A percentile compares a stretch with the other conserved stretches of the same genome.
Conservation (phyloP, 805 yeast species). For the Lipomyces anomalus region DNA sequence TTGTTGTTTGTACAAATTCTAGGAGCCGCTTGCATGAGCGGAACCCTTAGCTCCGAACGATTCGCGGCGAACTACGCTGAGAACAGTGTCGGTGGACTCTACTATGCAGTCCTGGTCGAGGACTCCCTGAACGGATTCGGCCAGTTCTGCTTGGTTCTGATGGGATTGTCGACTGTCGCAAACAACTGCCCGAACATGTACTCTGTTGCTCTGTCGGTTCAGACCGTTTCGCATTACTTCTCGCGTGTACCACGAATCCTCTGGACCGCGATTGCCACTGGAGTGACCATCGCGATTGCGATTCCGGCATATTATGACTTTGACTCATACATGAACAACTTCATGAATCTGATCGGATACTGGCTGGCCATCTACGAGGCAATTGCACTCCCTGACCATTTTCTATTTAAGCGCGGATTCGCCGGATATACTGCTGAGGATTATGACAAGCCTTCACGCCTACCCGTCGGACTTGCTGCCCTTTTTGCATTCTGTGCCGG, state of each 20-base stretch:
- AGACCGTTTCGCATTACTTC: slow-evolving; percentile 72
- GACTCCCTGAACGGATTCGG: slow-evolving; percentile 83
- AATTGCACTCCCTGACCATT: slow-evolving; percentile 70
- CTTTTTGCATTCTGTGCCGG: slow-evolving; percentile 72
- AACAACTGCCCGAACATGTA: slow-evolving; percentile 93
- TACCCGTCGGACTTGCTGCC: slow-evolving; percentile 78
- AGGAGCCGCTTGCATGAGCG: slow-evolving; percentile 68
- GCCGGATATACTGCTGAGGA: slow-evolving; percentile 56
- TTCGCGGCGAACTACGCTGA: slow-evolving; percentile 41
- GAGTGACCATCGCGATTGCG: slow-evolving; percentile 72
- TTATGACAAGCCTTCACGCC: slow-evolving; percentile 50
- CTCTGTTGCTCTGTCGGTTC: slow-evolving; percentile 80
- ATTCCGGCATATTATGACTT: slow-evolving; percentile 81
- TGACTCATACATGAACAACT: slow-evolving; percentile 64
- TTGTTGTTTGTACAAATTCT: slow-evolving; percentile 65
- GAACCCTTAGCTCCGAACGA: slow-evolving; percentile 56
- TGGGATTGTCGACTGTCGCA: slow-evolving; percentile 80
- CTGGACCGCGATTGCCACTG: slow-evolving; percentile 76
- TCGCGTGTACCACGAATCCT: slow-evolving; percentile 69
- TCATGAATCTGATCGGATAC: slow-evolving; percentile 87
- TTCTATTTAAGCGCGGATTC: slow-evolving; percentile 62
- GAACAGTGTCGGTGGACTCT: slow-evolving; percentile 73
- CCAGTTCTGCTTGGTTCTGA: slow-evolving; percentile 78
- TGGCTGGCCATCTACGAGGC: slow-evolving; percentile 80
- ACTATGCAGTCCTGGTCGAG: slow-evolving; percentile 54